Base-by-base conservation (phyloP, 1,284 basidiomycete species). In the Cutaneotrichosporon curvatum region DNA sequence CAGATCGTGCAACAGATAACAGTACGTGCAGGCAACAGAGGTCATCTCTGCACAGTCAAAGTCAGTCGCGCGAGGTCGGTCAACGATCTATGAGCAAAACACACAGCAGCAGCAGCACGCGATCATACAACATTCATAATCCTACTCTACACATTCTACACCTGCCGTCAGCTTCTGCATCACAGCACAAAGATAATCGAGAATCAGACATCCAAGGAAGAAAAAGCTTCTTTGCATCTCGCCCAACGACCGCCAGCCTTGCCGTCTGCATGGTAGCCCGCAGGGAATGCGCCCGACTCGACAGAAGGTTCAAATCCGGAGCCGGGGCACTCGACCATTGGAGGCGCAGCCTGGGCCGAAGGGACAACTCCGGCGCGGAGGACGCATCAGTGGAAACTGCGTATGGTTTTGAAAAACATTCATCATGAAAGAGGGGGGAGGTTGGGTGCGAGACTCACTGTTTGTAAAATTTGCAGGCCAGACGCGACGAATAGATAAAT, bases 131-230 rank as follows among this genome's bases (percentile, higher is more conserved):
- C 9, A 38, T 22, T 25, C 20, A n/a, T 31, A 12, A 28, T 7
- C 12, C 25, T 28, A 28, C 12, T 7, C 8, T 30, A 32, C 38
- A 41, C n/a, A 35, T n/a, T n/a, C 33, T 23, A 40, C 18, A 23
- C 12, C 44, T 40, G 31, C 30, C 16, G 39, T 40, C 45, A 47
- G 39, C 39, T 8, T 12, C 25, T 28, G 25, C 25, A 7, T 7
- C 25, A 28, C 25, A 28, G n/a, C 37, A 15, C 23, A 28, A 46
- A 19, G 18, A 43, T 30, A 35, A 47, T 18, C 9, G 39, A 41
- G 52, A 56, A 46, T 72, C 70, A 72, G 70, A 72, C 70, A 71
- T 71, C 69, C 70, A 72, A 72, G 70, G 70, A 72, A 72, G 70
- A 65, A 60, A 61, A 68, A 62, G 63, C 69, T 65, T 70, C 68